Base-by-base conservation (phyloP, 2,329 filamentous ascomycete genomes). In the Apiospora hydei region DNA sequence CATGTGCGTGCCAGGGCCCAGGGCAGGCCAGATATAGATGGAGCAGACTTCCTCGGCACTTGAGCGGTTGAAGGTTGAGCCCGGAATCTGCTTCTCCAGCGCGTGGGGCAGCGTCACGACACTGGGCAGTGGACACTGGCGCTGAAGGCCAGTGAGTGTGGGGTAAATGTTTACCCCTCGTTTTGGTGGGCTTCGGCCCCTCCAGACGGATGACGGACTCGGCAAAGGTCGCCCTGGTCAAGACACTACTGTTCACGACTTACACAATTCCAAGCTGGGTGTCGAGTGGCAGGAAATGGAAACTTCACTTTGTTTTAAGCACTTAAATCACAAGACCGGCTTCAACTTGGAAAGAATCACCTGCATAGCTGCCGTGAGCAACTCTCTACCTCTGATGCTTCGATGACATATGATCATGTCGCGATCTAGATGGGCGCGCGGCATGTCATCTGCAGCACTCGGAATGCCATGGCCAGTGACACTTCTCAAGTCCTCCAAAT, bases 151-250 rank as follows among this genome's bases (percentile, higher is more conserved):
- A 38, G 34, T 5, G 34, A 49, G n/a, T 69, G 67, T 69, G 67
- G 67, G 67, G 67, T 69, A 38, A 69, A 49, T 38, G 44, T 69
- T 69, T 69, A 69, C 67, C 67, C 67, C 57, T 64, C 57, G 34
- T 61, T 61, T 61, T 21, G 26, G 53, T 16, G 16, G 41, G 10
- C 18, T 30, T 38, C 21, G 30, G 57, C 34, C 53, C 53, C 53
- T 61, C 34, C 34, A 38, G 53, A 38, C 30, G 53, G 53, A 8
- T 64, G 18, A 38, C 57, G 10, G n/a, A n/a, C n/a, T n/a, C 57
- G 34, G 57, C 57, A 64, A 24, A 64, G 41, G 57, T 14, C 21
- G 57, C 6, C 57, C n/a, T 41, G 57, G 57, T 34, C 1, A 30
- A 41, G 57, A n/a, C 57, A n/a, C 21, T 64, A 4, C 21, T 7